Conservation (phyloP, 257 asterid genomes). For the Penstemon barbatus region DNA sequence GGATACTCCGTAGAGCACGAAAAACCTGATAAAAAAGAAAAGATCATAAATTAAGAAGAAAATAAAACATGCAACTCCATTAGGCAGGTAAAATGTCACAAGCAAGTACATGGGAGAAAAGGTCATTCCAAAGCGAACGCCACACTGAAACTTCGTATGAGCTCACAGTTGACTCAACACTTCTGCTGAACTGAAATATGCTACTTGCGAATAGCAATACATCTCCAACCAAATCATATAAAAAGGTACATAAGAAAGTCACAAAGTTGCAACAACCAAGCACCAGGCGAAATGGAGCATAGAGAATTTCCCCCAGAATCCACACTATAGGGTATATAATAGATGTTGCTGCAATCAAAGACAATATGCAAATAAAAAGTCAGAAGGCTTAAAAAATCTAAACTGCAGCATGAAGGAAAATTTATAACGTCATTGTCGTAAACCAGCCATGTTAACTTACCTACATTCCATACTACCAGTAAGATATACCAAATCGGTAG, state of each 20-base stretch:
- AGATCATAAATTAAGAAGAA: conserved; percentile 12
- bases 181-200: conserved; percentile 58
- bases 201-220: conserved; percentile 56
- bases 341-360: conserved; percentile 59
- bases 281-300: conserved; percentile 75
- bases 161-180: conserved; percentile 71
- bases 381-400: background rate
- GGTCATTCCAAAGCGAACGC: conserved; percentile 97
- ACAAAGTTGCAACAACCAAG: conserved; percentile 55
- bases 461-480: conserved; percentile 52
- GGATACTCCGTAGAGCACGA: conserved; percentile 90
- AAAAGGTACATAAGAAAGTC: conserved; percentile 40
- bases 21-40: conserved; percentile 56
- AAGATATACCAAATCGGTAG: conserved; percentile 69
- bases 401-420: conserved; percentile 4
- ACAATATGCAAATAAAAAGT: conserved; percentile 15
- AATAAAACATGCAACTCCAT: conserved; percentile 5
- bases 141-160: conserved; percentile 69
- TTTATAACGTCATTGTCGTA: background rate
- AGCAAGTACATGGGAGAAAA: conserved; percentile 76
- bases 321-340: conserved; percentile 73
- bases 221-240: conserved; percentile 49
- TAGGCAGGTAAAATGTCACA: conserved; percentile 18
- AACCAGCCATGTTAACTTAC: conserved; percentile 42
- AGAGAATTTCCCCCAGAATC: conserved; percentile 67